Conservation (phyloP, 2,329 filamentous ascomycete species). For the Colletotrichum musae region DNA sequence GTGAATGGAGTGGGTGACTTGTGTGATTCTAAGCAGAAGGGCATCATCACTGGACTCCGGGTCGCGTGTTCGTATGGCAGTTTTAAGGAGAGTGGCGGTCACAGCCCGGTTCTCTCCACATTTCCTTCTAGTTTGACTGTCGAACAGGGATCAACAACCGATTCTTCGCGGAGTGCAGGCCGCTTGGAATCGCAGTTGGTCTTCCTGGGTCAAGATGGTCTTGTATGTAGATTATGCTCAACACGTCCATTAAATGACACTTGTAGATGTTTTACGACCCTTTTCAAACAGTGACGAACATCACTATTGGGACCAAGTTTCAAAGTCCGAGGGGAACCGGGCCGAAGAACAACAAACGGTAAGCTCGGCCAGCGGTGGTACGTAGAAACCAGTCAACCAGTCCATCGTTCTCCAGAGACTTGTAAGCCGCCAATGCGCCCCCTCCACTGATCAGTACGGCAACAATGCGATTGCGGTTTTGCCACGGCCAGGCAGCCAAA, state of each 20-base stretch:
- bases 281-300: not conserved
- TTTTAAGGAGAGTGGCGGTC: not conserved
- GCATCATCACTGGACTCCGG: constrained; percentile 22
- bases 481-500: too few species aligned
- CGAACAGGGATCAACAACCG: constrained; percentile 1
- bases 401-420: too few species aligned
- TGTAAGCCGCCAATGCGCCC: too few species aligned
- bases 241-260: constrained; percentile 17
- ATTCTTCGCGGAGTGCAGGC: constrained; percentile 37
- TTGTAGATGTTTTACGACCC: not conserved
- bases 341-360: too few species aligned
- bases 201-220: not conserved
- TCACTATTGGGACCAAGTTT: too few species aligned
- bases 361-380: too few species aligned
- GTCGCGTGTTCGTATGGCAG: constrained; percentile 34
- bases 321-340: too few species aligned
- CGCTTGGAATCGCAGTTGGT: not conserved
- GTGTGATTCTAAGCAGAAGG: constrained; percentile 25
- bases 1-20: constrained; percentile 21
- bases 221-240: constrained; percentile 35
- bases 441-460: too few species aligned
- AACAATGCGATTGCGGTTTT: too few species aligned
- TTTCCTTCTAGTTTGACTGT: constrained; percentile 11
- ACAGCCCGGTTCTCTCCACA: constrained; percentile 6
- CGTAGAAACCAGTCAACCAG: too few species aligned